Percentiles rank a stretch among this genome's conserved stretches.
Evolutionary conservation across 257 asterid species (phyloP).

Genomic region (Salvia miltiorrhiza): DNA sequence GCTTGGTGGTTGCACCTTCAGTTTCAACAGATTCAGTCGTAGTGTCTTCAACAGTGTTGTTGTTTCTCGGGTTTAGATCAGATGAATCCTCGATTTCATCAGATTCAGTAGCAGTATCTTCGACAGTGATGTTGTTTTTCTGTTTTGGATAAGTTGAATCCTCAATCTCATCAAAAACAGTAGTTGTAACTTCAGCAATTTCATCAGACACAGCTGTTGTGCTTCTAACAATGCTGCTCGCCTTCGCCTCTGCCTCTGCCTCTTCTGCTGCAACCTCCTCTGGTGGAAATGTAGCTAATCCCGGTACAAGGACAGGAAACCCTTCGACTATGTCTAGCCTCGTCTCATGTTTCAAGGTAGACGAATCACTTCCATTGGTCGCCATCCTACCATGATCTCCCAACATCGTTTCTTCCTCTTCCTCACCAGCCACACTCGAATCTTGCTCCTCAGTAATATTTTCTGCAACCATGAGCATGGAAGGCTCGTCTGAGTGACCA

Average conservation of each 20-base stretch:
- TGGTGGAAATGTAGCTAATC: conserved; percentile 32
- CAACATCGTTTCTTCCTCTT: not conserved
- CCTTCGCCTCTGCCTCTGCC: not conserved
- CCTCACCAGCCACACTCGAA: not conserved
- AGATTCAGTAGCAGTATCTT: conserved; percentile 11
- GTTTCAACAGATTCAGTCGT: conserved; percentile 16
- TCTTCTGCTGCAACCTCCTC: conserved; percentile 31
- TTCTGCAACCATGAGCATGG: conserved; percentile 19
- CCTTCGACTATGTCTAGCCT: conserved; percentile 23
- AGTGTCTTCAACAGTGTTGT: not conserved
- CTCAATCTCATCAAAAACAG: conserved; percentile 21
- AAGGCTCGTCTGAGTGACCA: not conserved
- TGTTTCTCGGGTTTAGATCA: not conserved
- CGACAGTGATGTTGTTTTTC: not conserved
- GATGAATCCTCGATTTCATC: conserved; percentile 26
- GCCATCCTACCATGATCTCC: conserved; percentile 7
- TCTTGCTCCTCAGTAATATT: conserved; percentile 17
- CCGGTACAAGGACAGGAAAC: conserved; percentile 57
- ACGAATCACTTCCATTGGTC: not conserved
- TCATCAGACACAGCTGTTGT: not conserved
- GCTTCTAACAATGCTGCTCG: not conserved
- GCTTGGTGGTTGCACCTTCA: conserved; percentile 22
- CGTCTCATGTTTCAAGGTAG: conserved; percentile 19
- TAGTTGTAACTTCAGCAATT: conserved; percentile 13
- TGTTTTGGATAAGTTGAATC: conserved; percentile 14